Evolutionary conservation across 2,329 filamentous ascomycete genomes (phyloP), one percentile per base, ranked within the genome.

Genomic region (Cladophialophora chaetospira): DNA sequence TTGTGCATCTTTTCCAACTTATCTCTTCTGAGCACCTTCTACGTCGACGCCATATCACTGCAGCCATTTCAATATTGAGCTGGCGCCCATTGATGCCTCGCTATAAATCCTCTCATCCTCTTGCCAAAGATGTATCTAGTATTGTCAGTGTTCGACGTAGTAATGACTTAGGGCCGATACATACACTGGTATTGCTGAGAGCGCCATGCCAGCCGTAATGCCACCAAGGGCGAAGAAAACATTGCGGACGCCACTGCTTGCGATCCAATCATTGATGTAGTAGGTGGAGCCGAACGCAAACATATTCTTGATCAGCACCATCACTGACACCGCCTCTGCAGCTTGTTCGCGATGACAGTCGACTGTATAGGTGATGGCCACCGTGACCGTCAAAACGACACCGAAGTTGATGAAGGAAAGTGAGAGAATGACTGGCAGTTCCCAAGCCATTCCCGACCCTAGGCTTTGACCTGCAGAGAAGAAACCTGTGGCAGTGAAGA

Each of bases 261-360:
- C 71, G 57, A 75, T 71, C 72, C 73, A 75, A 33, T 70, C 69
- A 46, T 73, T 75, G 58, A 68, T 61, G 48, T 73, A 75, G 53
- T 74, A 74, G 1, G 72, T 72, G 46, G 74, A 47, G 1, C 71
- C 67, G 35, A 73, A 74, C 2, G 71, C 68, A 51, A 74, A 74
- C 46, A 73, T 48, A 50, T 73, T 75, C 65, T 74, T 75, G 40
- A 72, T 55, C 47, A 73, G 74, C 55, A 72, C 73, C 69, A 75
- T 73, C 15, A 67, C 65, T 0, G 72, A 70, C 44, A 75, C 72
- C 0, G 71, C 72, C 56, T 74, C 72, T 11, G 70, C 70, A 1
- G 72, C 71, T 46, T 72, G 69, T 35, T 70, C 65, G 13, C 70
- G 68, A 62, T 75, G 72, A 53, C 72, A 73, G 65, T 75, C 73